Conservation (phyloP, 345 rosid species). For the Acer yangbiense region DNA sequence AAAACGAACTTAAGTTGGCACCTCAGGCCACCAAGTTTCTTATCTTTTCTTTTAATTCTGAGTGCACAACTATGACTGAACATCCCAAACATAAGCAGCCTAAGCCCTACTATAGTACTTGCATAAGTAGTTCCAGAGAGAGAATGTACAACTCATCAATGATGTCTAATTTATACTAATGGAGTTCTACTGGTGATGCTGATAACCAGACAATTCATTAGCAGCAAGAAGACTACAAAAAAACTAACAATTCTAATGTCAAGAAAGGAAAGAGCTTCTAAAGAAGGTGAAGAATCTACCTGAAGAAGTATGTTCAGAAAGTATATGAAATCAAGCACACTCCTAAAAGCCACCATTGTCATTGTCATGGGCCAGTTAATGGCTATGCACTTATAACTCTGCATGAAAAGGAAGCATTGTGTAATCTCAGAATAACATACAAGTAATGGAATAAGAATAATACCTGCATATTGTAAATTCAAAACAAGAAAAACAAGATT, state of each 20-base stretch:
- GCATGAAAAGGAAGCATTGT: constrained; percentile 27
- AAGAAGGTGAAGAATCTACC: constrained; percentile 39
- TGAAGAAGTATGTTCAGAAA: constrained; percentile 75
- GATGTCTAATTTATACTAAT: neutral
- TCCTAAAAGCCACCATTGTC: constrained; percentile 51
- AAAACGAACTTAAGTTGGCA: neutral
- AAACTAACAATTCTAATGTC: neutral
- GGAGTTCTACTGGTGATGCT: neutral
- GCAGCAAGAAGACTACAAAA: neutral
- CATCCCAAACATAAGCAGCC: neutral
- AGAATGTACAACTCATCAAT: neutral
- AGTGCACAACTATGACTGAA: neutral
- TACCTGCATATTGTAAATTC: neutral
- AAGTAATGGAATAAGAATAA: neutral
- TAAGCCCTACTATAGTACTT: neutral
- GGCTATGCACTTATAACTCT: constrained; percentile 58
- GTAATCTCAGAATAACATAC: neutral
- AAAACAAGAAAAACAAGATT: neutral
- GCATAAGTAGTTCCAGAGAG: neutral
- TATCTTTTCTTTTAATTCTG: neutral
- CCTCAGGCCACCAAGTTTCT: neutral
- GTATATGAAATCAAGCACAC: constrained; percentile 66
- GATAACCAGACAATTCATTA: neutral
- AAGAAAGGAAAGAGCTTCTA: neutral
- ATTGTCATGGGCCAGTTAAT: constrained; percentile 50